Base-by-base conservation (phyloP, 2,329 filamentous ascomycete species). In the Sclerotinia borealis region DNA sequence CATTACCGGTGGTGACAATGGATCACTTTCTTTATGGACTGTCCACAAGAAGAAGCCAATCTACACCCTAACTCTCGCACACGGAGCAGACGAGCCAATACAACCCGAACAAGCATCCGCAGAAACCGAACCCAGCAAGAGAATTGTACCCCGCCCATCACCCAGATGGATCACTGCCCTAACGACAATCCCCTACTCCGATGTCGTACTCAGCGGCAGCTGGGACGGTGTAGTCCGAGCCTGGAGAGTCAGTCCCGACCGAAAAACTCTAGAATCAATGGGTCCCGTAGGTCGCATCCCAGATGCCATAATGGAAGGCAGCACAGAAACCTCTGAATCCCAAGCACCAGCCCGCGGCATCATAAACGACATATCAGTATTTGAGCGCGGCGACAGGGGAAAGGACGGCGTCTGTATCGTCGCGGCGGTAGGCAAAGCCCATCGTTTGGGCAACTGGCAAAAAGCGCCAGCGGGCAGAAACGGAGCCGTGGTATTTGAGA, bases 11-110 rank as follows among this genome's bases (percentile, higher is more conserved):
- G 91, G 90, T 64, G 93, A 99, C 77, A 96, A 95, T 70, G 95
- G 95, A 60, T 85, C 88, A 7, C 80, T 99, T 59, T 88, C 87
- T 1, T 83, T 98, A 15, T 98, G 93, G 93, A 92, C 87, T 65
- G 82, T 92, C 27, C 85, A 93, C 74, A 96, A 96, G 80, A 99
- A 99, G 83, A 98, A 98, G 77, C 89, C 95, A 0, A 81, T 99
- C 11, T 90, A 88, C 76, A 90, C 91, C 3, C 78, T 95, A 50
- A 83, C 88, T 2, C 81, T 91, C 36, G 92, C 93, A 4, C 95
- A 99, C 76, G 95, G 95, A 37, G 79, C 96, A 59, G 92, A 97
- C 65, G 85, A 87, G 4, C 80, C 88, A 2, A 78, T 93, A 59
- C 79, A 81, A 3, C 83, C 89, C 1, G 81, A 88, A 25, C 81